Evolutionary conservation across 1,139 yeast species (phyloP).

Genomic region (Scheffersomyces lignicola): DNA sequence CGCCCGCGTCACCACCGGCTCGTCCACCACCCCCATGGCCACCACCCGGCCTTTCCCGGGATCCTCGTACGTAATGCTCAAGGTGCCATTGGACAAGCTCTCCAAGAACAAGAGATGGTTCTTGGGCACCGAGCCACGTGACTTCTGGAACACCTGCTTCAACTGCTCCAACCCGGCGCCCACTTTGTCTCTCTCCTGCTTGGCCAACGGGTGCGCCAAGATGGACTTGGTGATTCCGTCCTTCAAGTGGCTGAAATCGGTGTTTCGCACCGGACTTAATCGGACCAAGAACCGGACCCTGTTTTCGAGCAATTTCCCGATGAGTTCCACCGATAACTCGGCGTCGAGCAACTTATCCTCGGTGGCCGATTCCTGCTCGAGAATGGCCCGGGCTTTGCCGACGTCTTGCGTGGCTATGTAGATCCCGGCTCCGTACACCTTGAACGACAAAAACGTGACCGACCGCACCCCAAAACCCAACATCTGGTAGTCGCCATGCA

Average conservation of each 20-base stretch:
- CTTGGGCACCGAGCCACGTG: slow-evolving; percentile 65
- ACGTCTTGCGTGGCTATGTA: slow-evolving; percentile 67
- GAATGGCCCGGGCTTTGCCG: slow-evolving; percentile 42
- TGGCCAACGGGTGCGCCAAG: slow-evolving; percentile 53
- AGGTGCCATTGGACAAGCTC: slow-evolving; percentile 42
- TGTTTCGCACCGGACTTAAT: slow-evolving; percentile 82
- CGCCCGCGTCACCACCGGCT: slow-evolving; percentile 52
- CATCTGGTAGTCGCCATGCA: slow-evolving; percentile 40
- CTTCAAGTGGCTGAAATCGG: slow-evolving; percentile 83
- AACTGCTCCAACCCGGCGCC: slow-evolving; percentile 57
- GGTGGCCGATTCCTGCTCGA: slow-evolving; percentile 19
- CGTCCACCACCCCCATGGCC: slow-evolving; percentile 47
- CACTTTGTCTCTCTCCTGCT: slow-evolving; percentile 34
- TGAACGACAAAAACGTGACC: slow-evolving; percentile 80
- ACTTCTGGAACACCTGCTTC: slow-evolving; percentile 46
- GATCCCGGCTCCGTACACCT: slow-evolving; percentile 83
- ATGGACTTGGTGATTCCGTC: slow-evolving; percentile 87
- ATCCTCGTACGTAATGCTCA: slow-evolving; percentile 45
- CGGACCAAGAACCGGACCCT: slow-evolving; percentile 67
- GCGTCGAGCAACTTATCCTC: slow-evolving; percentile 25
- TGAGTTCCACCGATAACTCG: slow-evolving; percentile 44
- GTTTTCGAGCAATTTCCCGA: slow-evolving; percentile 57
- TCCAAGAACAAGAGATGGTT: slow-evolving; percentile 58
- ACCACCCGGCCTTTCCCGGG: slow-evolving; percentile 28
- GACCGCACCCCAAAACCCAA: slow-evolving; percentile 80